These are phyloP conservation scores for Neurospora crassa DNA, from an alignment of 2,329 filamentous ascomycete genomes.

Conservation along the genomic window DNA sequence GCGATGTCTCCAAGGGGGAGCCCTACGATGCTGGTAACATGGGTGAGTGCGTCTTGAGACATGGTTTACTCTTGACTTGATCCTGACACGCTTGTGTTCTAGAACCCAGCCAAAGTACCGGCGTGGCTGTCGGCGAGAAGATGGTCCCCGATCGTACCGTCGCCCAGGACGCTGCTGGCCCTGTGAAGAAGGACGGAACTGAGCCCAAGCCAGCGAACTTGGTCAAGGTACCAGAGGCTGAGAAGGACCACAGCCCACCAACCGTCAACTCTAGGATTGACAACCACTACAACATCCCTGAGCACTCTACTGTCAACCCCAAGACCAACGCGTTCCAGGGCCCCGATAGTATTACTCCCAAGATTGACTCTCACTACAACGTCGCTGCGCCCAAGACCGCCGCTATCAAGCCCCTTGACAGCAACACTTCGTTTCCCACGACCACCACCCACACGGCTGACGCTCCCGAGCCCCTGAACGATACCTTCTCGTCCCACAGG, in stretches of 20 bases:
- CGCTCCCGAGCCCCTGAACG: not conserved
- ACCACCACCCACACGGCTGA: not conserved
- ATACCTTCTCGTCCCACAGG: not conserved
- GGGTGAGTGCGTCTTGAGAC: conserved; percentile 27
- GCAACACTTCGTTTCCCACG: not conserved
- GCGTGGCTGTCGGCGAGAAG: not conserved
- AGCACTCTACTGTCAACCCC: not conserved
- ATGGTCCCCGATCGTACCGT: not conserved
- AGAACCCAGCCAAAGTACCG: conserved; percentile 5
- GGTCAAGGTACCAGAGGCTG: not conserved
- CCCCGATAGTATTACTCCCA: not conserved
- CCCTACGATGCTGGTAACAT: conserved; percentile 74
- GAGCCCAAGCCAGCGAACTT: conserved; percentile 5
- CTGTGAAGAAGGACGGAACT: not conserved
- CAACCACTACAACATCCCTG: not conserved
- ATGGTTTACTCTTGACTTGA: not conserved
- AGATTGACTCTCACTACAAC: not conserved
- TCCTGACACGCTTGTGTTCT: not conserved
- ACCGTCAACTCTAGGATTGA: not conserved
- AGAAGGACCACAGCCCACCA: not conserved
- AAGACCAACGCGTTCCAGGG: not conserved
- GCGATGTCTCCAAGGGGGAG: conserved; percentile 57
- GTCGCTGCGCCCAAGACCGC: conserved; percentile 6
- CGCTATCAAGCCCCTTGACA: not conserved
- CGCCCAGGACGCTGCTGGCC: not conserved